These are phyloP conservation scores for Penicillium nordicum DNA, from an alignment of 2,329 filamentous ascomycete genomes.

Conservation along the genomic window DNA sequence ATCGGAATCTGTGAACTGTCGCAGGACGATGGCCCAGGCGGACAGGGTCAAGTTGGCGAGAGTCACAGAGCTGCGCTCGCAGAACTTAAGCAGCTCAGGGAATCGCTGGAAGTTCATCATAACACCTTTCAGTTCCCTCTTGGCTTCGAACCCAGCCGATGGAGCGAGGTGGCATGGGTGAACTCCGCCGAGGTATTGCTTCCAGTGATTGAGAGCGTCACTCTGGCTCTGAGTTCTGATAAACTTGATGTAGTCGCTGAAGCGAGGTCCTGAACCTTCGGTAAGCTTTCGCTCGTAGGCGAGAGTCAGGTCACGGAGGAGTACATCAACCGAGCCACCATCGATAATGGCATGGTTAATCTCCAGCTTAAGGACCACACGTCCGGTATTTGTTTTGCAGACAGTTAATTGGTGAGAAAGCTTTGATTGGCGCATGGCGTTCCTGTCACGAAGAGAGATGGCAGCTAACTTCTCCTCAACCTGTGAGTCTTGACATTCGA, in stretches of 20 bases:
- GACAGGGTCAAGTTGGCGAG: conserved; percentile 38
- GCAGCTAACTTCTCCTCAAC: conserved; percentile 27
- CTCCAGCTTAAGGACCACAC: conserved; percentile 36
- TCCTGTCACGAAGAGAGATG: conserved; percentile 28
- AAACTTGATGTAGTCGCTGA: conserved; percentile 40
- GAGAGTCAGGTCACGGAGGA: conserved; percentile 31
- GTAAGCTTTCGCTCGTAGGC: conserved; percentile 33
- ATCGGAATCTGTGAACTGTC: conserved; percentile 30
- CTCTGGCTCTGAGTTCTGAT: conserved; percentile 27
- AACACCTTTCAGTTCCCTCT: conserved; percentile 25
- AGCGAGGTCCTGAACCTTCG: conserved; percentile 29
- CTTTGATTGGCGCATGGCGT: conserved; percentile 24
- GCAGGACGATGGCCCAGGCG: conserved; percentile 41
- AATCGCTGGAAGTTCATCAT: conserved; percentile 32
- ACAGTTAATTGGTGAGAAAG: conserved; percentile 36
- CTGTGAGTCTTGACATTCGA: conserved; percentile 31
- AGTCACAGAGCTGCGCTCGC: conserved; percentile 31
- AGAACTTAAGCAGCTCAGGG: conserved; percentile 31
- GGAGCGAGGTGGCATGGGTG: conserved; percentile 32
- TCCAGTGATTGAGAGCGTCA: conserved; percentile 35
- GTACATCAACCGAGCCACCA: conserved; percentile 33
- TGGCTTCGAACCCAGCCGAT: conserved; percentile 4
- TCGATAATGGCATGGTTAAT: conserved; percentile 41
- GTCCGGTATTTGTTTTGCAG: conserved; percentile 30
- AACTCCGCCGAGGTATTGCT: conserved; percentile 32